Percentiles rank a stretch among this genome's conserved stretches.
Evolutionary conservation across 176 grass and related monocot species (phyloP).

Genomic region (Oryza australiensis): DNA sequence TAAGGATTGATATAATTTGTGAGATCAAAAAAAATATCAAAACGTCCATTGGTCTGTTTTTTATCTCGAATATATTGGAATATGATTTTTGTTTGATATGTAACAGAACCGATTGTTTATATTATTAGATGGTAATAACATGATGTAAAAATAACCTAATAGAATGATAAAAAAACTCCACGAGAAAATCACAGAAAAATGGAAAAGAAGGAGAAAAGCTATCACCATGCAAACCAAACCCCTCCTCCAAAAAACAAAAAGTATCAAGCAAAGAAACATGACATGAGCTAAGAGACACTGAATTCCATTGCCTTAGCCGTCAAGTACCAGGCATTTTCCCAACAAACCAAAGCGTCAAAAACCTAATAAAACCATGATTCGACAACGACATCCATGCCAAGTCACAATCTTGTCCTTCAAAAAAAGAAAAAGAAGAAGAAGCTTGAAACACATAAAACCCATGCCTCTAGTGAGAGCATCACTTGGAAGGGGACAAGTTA

Average conservation of each 20-base stretch:
- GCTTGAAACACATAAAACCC: neutral
- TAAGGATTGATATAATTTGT: neutral
- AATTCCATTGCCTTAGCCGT: neutral
- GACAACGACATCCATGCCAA: neutral
- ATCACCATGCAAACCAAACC: too few relatives aligned
- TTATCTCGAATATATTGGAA: neutral
- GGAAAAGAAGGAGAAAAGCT: too few relatives aligned
- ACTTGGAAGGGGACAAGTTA: neutral
- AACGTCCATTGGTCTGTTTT: too few relatives aligned
- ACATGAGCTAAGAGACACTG: neutral
- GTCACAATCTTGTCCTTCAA: slow-evolving; percentile 23
- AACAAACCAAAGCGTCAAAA: neutral
- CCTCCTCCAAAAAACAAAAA: neutral
- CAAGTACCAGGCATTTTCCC: slow-evolving; percentile 16
- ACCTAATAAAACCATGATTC: neutral
- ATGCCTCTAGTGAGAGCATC: slow-evolving; percentile 1
- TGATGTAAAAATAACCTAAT: too few relatives aligned
- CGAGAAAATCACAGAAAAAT: too few relatives aligned
- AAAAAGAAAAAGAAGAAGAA: neutral
- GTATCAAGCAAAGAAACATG: neutral
- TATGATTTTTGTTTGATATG: neutral
- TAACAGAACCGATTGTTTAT: too few relatives aligned
- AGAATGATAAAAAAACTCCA: too few relatives aligned
- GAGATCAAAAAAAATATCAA: neutral
- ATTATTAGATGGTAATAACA: too few relatives aligned